These are phyloP conservation scores for Ceratobasidium sp. DNA, from an alignment of 1,284 basidiomycete species.

Conservation along the genomic window DNA sequence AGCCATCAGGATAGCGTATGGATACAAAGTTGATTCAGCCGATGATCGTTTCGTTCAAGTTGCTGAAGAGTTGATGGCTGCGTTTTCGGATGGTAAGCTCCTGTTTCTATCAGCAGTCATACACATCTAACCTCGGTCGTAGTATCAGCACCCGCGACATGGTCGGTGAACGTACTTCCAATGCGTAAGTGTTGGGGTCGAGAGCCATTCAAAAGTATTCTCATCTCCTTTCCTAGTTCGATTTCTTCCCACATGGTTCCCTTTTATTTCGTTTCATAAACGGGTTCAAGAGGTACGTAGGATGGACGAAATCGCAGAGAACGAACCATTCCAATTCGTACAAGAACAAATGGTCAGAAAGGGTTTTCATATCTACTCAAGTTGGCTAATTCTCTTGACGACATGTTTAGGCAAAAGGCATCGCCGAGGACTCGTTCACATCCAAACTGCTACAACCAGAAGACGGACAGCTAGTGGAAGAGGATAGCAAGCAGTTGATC, in stretches of 20 bases:
- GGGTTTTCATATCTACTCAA: no score
- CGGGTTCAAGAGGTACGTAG: not conserved
- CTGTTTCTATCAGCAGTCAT: no score
- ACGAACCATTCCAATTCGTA: not conserved
- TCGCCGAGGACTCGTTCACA: not conserved
- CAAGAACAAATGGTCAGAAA: not conserved
- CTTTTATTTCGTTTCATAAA: not conserved
- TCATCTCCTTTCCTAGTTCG: not conserved
- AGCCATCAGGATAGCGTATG: not conserved
- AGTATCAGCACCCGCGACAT: not conserved
- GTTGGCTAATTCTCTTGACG: no score
- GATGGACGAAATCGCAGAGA: not conserved
- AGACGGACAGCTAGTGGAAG: not conserved
- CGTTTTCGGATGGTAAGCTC: not conserved
- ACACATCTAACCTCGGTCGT: not conserved
- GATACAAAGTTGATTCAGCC: conserved; percentile 10
- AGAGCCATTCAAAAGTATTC: not conserved
- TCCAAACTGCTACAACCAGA: not conserved
- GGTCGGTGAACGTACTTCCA: not conserved
- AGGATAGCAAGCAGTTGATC: not conserved
- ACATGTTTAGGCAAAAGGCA: not conserved
- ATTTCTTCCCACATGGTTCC: not conserved
- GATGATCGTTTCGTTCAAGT: not conserved
- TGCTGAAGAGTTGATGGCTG: not conserved
- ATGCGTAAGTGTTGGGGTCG: not conserved